Percentiles rank a stretch among this genome's conserved stretches.
These are phyloP conservation scores for Raffaelea albimanens DNA, from an alignment of 2,329 filamentous ascomycete genomes.

Conservation along the genomic window DNA sequence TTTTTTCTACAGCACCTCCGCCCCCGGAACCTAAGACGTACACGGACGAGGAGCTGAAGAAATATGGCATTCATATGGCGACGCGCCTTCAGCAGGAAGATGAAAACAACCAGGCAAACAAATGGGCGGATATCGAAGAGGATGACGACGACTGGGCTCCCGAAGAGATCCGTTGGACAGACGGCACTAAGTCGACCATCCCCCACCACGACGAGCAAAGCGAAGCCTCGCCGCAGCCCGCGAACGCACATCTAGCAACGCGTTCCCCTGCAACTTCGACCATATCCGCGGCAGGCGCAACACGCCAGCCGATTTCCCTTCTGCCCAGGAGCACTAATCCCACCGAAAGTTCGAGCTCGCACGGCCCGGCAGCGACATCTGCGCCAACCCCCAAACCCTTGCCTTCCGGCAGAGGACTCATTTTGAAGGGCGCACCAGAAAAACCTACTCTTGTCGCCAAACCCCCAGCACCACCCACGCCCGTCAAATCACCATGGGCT, in stretches of 20 bases:
- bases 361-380: neutral
- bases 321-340: conserved; percentile 18
- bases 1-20: conserved; percentile 48
- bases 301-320: conserved; percentile 15
- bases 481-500: conserved; percentile 88
- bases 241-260: neutral
- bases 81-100: conserved; percentile 70
- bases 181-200: conserved; percentile 74
- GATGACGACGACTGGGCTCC: conserved; percentile 83
- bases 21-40: conserved; percentile 69
- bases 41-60: conserved; percentile 79
- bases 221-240: neutral
- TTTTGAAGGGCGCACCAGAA: conserved; percentile 58
- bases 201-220: conserved; percentile 48
- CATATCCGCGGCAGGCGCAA: conserved; percentile 16
- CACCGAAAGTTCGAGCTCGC: conserved; percentile 24
- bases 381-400: conserved; percentile 25
- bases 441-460: conserved; percentile 68
- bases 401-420: conserved; percentile 48
- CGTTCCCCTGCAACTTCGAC: neutral
- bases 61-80: conserved; percentile 79
- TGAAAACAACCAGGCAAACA: conserved; percentile 59
- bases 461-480: conserved; percentile 54
- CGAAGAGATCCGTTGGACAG: conserved; percentile 78
- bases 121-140: conserved; percentile 86